Evolutionary conservation across 805 yeast genomes (phyloP).

Genomic region (Sugiyamaella mastotermitis): DNA sequence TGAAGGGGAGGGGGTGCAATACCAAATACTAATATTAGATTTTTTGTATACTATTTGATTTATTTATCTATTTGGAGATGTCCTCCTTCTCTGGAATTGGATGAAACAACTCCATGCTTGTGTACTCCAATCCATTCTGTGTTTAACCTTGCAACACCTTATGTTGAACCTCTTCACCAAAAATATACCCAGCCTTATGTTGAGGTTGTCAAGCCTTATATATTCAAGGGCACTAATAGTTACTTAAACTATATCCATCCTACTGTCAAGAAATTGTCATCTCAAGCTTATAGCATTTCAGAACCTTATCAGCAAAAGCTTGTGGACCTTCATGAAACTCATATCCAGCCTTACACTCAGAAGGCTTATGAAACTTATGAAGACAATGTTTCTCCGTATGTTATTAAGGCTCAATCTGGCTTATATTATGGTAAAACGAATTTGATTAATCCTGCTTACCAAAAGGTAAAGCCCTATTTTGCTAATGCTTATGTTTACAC

Average conservation of each 20-base stretch:
- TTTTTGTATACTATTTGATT: conserved; percentile 24
- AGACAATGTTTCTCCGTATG: conserved; percentile 11
- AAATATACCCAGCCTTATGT: conserved; percentile 12
- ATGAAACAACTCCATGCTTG: conserved; percentile 13
- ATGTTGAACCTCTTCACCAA: conserved; percentile 17
- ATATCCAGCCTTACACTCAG: conserved; percentile 16
- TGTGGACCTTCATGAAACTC: conserved; percentile 4
- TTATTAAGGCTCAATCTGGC: background rate
- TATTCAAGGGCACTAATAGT: conserved; percentile 5
- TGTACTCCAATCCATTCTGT: conserved; percentile 20
- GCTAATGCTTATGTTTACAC: conserved; percentile 3
- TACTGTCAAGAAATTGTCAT: background rate
- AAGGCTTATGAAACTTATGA: conserved; percentile 6
- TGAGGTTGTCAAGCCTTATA: conserved; percentile 12
- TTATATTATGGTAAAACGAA: background rate
- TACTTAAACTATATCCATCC: conserved; percentile 14
- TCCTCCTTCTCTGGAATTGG: conserved; percentile 16
- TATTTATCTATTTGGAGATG: conserved; percentile 22
- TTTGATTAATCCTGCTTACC: conserved; percentile 13
- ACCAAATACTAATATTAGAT: too few relatives aligned
- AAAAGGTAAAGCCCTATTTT: conserved; percentile 9
- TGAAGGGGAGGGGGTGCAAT: too few relatives aligned
- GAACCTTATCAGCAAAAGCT: conserved; percentile 10
- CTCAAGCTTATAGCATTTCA: conserved; percentile 3
- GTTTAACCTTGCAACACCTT: conserved; percentile 14